Evolutionary conservation across 371 early-diverging fungal genomes (phyloP), one percentile per base, ranked within the genome.

Genomic region (Syncephalis fuscata): DNA sequence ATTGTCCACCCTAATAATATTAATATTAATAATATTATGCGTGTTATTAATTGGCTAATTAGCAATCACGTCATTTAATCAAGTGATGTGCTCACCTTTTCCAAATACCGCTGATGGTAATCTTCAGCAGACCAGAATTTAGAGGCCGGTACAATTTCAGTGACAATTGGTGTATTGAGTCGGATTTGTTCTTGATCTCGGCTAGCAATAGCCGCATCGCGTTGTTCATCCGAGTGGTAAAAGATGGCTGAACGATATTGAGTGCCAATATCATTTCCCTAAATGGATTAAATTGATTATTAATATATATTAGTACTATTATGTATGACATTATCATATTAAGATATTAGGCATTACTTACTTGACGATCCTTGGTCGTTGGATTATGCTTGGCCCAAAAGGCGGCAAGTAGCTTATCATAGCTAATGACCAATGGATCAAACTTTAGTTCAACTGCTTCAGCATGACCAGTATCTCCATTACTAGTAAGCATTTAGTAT

Each of bases 191-290:
- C 63, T 47, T 73, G 63, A 1, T 55, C 56, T 45, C 75, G 82
- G 32, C 78, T 78, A 26, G 55, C 58, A 53, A 82, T 72, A n/a
- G 93, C 95, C 20, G 71, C 64, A 42, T 58, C 45, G 55, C 74
- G 70, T 63, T 94, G 93, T 56, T 73, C 74, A 4, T 62, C 66
- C 27, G 54, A 58, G 57, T 88, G 84, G 57, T 78, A 85, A 59
- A 84, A 87, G 49, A 94, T 88, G 21, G 74, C 86, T 1, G 82
- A 81, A 10, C 95, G 74, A 62, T 94, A 93, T 64, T 92, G 92
- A 4, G 82, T 72, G 20, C 88, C 88, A 10, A 60, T 47, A 57
- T 88, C 88, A 44, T 64, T 63, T 9, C 83, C 78, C 48, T 78
- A 69, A n/a, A n/a, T n/a, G n/a, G 20, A 50, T 64, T 56, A 10